Percentiles rank a stretch among this genome's conserved stretches.
These are phyloP conservation scores for Nakazawaea peltata DNA, from an alignment of 805 yeast genomes.

Conservation along the genomic window DNA sequence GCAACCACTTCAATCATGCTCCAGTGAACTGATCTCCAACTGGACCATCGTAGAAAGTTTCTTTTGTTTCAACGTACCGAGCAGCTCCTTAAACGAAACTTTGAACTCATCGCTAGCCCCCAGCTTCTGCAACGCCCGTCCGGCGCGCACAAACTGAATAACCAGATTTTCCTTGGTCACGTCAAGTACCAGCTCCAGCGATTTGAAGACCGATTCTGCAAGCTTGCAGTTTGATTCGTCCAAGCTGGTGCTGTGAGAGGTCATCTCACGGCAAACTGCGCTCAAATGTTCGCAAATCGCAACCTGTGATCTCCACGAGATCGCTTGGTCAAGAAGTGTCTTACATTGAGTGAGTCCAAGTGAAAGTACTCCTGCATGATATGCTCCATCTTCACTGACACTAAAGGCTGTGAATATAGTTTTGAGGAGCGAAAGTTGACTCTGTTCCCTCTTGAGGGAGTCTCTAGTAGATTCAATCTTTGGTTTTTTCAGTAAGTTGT, in stretches of 20 bases:
- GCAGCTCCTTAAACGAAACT: too few species aligned
- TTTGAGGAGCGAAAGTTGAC: conserved; percentile 27
- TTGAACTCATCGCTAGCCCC: too few species aligned
- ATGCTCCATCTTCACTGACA: conserved; percentile 8
- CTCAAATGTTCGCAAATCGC: conserved; percentile 34
- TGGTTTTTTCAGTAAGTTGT: conserved; percentile 11
- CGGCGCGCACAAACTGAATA: conserved; percentile 31
- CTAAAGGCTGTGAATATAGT: conserved; percentile 28
- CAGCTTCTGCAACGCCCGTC: too few species aligned
- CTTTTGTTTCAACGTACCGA: too few species aligned
- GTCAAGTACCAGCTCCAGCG: conserved; percentile 1
- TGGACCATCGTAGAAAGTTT: too few species aligned
- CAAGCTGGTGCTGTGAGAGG: background rate
- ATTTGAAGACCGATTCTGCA: background rate
- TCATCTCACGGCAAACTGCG: conserved; percentile 12
- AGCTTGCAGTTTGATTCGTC: background rate
- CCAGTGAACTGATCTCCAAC: too few species aligned
- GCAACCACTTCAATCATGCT: too few species aligned
- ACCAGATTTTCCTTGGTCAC: conserved; percentile 46
- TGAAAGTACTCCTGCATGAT: conserved; percentile 15
- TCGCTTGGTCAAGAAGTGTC: too few species aligned
- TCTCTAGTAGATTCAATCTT: conserved; percentile 19
- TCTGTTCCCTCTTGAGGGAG: conserved; percentile 42
- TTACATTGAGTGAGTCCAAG: too few species aligned
- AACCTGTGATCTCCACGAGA: conserved; percentile 57